phyloP scores from a whole-genome alignment of 345 rosid species.

The Eucalyptus regnans region DNA sequence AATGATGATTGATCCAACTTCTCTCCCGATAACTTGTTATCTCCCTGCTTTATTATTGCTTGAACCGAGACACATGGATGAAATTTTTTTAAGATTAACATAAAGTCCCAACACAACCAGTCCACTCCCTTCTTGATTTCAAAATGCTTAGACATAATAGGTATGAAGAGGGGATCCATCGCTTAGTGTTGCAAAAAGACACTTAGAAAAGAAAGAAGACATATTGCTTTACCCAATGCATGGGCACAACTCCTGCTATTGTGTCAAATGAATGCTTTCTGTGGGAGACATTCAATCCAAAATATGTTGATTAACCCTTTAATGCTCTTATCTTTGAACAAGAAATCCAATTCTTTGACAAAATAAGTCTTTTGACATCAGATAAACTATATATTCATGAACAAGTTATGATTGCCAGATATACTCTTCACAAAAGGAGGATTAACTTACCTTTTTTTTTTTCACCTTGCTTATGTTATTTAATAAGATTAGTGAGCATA shows the following conservation, averaged over 20 bases:
- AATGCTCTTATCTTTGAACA: neutral
- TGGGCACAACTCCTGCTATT: neutral
- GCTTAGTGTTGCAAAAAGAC: neutral
- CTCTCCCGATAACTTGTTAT: neutral
- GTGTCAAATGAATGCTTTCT: neutral
- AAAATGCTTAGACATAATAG: neutral
- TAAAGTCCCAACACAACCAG: neutral
- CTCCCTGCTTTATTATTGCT: neutral
- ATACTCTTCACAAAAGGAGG: neutral
- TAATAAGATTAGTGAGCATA: neutral
- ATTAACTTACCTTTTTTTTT: neutral
- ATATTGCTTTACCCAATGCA: neutral
- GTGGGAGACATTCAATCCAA: neutral
- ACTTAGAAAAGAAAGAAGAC: neutral
- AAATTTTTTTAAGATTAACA: neutral
- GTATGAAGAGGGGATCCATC: neutral
- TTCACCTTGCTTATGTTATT: neutral
- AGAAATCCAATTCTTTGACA: neutral
- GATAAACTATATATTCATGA: neutral
- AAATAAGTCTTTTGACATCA: neutral
- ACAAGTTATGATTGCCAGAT: neutral
- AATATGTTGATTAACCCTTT: neutral
- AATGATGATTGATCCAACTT: neutral
- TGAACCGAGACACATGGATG: neutral
- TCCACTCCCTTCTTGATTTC: neutral